Base-by-base conservation (phyloP, 306 rosid genomes). In the Datisca glomerata region DNA sequence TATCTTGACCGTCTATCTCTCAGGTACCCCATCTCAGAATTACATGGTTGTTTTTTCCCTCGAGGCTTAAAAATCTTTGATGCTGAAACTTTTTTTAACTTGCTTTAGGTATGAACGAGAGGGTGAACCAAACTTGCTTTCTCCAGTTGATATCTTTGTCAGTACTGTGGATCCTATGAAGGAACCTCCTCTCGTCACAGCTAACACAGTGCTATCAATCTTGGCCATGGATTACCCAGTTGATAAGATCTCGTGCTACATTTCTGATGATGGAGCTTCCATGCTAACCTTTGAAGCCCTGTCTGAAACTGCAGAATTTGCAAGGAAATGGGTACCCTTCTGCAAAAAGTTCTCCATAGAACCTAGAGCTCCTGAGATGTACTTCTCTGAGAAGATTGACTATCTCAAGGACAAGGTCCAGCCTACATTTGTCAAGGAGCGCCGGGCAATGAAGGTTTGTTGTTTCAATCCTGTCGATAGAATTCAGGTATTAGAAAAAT, bases 151-250 rank as follows among this genome's bases (percentile, higher is more conserved):
- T 56, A 68, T 86, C 42, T 86, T 86, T 43, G 96, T 86, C 23
- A 81, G 94, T 76, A 86, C 96, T 13, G 96, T 86, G 80, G 96
- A 86, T 58, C 96, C 96, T 6, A 65, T 81, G 94, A 86, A 86
- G 77, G 96, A 86, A 48, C 96, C 96, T 61, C 96, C 96, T 19
- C 64, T 86, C 58, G 77, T 68, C 48, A 86, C 96, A 48, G 86
- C 86, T 21, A 86, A 86, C 72, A 81, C 96, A 7, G 53, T 86
- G 46, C 86, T 86, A 43, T 86, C 94, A 4, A 86, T 86, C 57
- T 64, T 86, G 70, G 79, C 96, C 43, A 63, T 86, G 86, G 96
- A 86, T 53, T 86, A 86, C 41, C 94, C 96, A 3, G 74, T 86
- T 38, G 94, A 78, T 32, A 86, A 86, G 64, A 64, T 81, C 61